Conservation (phyloP, 768 basidiomycete genomes). For the Suillus subluteus region DNA sequence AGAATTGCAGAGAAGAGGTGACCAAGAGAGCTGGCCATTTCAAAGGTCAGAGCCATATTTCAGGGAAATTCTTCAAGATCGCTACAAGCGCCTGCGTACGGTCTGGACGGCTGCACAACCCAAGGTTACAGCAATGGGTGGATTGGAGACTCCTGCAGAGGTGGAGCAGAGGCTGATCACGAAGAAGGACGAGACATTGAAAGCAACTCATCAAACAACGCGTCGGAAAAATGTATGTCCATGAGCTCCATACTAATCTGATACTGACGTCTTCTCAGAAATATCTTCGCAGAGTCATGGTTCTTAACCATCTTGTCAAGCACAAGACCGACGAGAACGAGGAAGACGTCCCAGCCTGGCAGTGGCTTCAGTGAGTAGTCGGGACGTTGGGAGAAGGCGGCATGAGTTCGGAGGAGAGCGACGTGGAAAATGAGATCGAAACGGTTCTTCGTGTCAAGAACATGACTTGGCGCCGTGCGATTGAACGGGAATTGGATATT, state of each 20-base stretch:
- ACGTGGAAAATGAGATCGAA: conserved; percentile 12
- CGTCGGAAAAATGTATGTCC: too few species aligned
- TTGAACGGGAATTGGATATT: not conserved
- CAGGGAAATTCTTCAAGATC: not conserved
- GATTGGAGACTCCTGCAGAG: conserved; percentile 4
- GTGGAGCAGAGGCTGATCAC: conserved; percentile 1
- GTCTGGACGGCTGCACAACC: conserved; percentile 10
- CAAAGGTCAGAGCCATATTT: not conserved
- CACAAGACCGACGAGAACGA: not conserved
- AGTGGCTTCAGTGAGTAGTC: not conserved
- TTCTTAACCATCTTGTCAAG: not conserved
- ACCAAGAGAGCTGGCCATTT: conserved; percentile 7
- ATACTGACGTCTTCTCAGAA: not conserved
- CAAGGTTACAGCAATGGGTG: conserved; percentile 5
- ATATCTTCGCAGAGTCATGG: not conserved
- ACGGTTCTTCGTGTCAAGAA: not conserved
- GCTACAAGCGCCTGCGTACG: conserved; percentile 12
- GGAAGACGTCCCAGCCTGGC: not conserved
- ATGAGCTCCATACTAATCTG: not conserved
- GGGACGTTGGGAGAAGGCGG: conserved; percentile 8
- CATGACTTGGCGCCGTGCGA: not conserved
- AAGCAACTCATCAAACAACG: not conserved
- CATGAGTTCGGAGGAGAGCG: conserved; percentile 21
- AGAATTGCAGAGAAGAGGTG: conserved; percentile 4
- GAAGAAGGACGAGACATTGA: not conserved